Conservation (phyloP, 352 stramenopile genomes). For the Peronosclerospora sorghi region DNA sequence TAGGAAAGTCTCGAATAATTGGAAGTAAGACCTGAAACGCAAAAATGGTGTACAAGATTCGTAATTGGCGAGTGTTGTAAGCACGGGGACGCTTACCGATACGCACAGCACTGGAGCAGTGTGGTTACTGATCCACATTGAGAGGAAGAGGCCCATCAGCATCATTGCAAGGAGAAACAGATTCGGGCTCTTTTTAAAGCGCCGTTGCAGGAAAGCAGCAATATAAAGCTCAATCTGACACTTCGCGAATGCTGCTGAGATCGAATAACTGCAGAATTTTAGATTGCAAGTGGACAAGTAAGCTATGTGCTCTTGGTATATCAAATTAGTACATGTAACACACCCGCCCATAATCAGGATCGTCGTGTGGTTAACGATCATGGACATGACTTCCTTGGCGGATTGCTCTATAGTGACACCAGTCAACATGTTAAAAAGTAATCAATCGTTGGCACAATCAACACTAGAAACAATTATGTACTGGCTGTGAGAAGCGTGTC, state of each 20-base stretch:
- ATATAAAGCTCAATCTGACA: slow-evolving; percentile 90
- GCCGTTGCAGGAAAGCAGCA: slow-evolving; percentile 77
- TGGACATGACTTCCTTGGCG: slow-evolving; percentile 82
- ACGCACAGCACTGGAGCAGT: slow-evolving; percentile 88
- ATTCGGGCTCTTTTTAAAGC: slow-evolving; percentile 83
- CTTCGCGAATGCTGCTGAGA: slow-evolving; percentile 85
- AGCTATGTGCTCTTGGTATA: neutral
- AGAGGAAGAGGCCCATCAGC: slow-evolving; percentile 88
- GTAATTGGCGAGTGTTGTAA: too few species aligned
- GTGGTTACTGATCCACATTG: slow-evolving; percentile 91
- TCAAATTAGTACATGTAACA: slow-evolving; percentile 1
- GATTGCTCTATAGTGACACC: slow-evolving; percentile 37
- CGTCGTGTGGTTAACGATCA: slow-evolving; percentile 88
- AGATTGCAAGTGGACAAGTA: neutral
- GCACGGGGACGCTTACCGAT: slow-evolving; percentile 33
- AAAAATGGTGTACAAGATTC: neutral
- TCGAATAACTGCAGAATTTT: slow-evolving; percentile 40
- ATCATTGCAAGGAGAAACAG: slow-evolving; percentile 89
- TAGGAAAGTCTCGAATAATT: slow-evolving; percentile 84
- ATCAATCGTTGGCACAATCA: neutral
- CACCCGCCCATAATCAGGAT: slow-evolving; percentile 89
- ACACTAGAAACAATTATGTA: slow-evolving; percentile 17
- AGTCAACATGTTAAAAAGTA: neutral
- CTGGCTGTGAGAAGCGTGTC: slow-evolving; percentile 56
- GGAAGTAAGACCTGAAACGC: slow-evolving; percentile 47